Evolutionary conservation across 2,329 filamentous ascomycete species (phyloP).

Genomic region (Dactylellina sp.): DNA sequence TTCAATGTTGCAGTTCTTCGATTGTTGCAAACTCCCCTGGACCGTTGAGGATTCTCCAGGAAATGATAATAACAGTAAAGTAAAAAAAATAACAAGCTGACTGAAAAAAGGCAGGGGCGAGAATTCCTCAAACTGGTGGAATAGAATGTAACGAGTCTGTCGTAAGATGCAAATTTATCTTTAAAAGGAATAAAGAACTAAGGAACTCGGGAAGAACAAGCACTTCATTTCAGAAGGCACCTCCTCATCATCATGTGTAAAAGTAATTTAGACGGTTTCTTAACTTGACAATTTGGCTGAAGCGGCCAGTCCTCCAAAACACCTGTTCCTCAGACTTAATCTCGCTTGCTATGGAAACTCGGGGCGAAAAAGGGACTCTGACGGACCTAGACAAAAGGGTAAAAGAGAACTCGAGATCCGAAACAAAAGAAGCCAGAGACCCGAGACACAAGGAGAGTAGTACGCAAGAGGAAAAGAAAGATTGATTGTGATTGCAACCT

Average conservation of each 20-base stretch:
- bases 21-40: slow-evolving; percentile 18
- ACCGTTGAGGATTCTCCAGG: neutral
- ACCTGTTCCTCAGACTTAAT: slow-evolving; percentile 28
- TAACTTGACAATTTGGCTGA: slow-evolving; percentile 22
- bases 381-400: slow-evolving; percentile 30
- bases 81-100: neutral
- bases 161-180: slow-evolving; percentile 26
- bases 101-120: too few species aligned
- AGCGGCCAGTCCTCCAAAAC: slow-evolving; percentile 11
- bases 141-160: slow-evolving; percentile 18
- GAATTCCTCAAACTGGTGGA: slow-evolving; percentile 20
- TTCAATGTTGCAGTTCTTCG: slow-evolving; percentile 3
- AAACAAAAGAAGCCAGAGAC: slow-evolving; percentile 25
- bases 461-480: neutral
- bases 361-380: slow-evolving; percentile 28
- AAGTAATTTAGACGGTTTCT: slow-evolving; percentile 6
- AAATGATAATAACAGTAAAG: neutral
- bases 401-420: slow-evolving; percentile 20
- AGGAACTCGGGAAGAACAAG: neutral
- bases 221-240: slow-evolving; percentile 29
- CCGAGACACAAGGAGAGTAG: neutral
- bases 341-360: slow-evolving; percentile 56
- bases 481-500: slow-evolving; percentile 16
- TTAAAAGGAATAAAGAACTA: neutral
- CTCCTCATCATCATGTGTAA: slow-evolving; percentile 30